A percentile compares a stretch with the other conserved stretches of the same genome.
phyloP scores from a whole-genome alignment of 164 flowering plant genomes.

The Vitis cinerea region DNA sequence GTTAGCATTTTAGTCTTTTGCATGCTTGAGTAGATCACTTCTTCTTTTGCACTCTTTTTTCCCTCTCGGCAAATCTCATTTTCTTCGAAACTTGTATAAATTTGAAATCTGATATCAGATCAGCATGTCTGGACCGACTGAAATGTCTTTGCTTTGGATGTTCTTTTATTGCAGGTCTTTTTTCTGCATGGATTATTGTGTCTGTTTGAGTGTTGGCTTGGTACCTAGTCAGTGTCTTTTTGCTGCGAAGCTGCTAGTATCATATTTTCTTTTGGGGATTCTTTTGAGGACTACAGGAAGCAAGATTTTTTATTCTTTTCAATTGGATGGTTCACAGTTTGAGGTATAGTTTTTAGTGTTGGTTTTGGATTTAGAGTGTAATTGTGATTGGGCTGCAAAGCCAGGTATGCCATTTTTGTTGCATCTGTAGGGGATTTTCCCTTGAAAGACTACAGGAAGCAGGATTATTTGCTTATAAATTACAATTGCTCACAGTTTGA shows the following conservation, averaged over 20 bases:
- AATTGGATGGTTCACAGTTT: no score
- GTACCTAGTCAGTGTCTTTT: background rate
- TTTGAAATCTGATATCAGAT: no score
- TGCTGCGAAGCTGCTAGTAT: no score
- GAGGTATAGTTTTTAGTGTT: background rate
- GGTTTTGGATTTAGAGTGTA: background rate
- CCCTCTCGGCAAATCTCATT: no score
- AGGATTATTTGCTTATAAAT: background rate
- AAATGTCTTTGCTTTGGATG: background rate
- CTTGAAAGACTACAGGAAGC: background rate
- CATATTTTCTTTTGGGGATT: no score
- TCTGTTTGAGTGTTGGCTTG: conserved; percentile 3
- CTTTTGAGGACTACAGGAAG: no score
- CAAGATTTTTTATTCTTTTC: no score
- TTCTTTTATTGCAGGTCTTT: conserved; percentile 12
- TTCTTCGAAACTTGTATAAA: no score
- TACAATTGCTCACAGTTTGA: background rate
- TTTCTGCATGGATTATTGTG: conserved; percentile 1
- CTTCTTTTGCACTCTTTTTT: no score
- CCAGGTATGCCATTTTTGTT: conserved; percentile 2
- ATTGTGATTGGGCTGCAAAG: conserved; percentile 7
- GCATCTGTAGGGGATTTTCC: background rate
- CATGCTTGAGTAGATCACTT: no score
- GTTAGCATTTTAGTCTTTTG: no score
- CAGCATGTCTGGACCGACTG: no score